Evolutionary conservation across 805 yeast species (phyloP), one percentile per base, ranked within the genome.

Genomic region (Yamadazyma philogaea): DNA sequence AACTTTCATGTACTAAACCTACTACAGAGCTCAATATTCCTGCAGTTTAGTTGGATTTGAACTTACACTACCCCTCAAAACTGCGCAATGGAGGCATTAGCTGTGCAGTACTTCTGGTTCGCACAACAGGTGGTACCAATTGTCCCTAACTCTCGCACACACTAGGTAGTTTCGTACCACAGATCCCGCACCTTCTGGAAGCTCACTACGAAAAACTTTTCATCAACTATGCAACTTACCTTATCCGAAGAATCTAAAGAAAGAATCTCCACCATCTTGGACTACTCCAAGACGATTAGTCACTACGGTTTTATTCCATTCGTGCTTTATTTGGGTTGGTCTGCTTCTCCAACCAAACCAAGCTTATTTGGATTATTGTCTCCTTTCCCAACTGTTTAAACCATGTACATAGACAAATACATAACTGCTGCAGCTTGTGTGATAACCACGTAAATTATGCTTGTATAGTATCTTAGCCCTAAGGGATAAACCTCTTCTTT

Each of bases 301-400:
- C 99, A 95, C 69, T 93, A 89, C 68, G 97, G 98, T 36, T 93
- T 96, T 87, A 83, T 93, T 57, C 99, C 99, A 44, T 85, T 93
- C 61, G 83, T 93, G 52, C 74, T 93, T 60, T 93, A 93, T 74
- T 72, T 93, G 55, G 99, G 75, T 16, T 70, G 72, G 73, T 61
- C 70, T 37, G 80, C 87, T 54, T 82, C 91, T 50, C 75, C 88
- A 43, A 84, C 84, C 66, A 87, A 84, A 68, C 97, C 97, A 50
- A 81, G 81, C 51, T 72, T 91, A 60, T 75, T 91, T 64, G 75
- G 74, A 58, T 75, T 86, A 55, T 74, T 86, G 55, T 82, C 90
- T 50, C 95, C 95, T 39, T 74, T 87, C 55, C 93, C 95, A 52
- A 76, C 86, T 50, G 84, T 79, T 57, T 85, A 71, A 69, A 40